Evolutionary conservation across 306 rosid genomes (phyloP).

Genomic region (Quercus agrifolia): DNA sequence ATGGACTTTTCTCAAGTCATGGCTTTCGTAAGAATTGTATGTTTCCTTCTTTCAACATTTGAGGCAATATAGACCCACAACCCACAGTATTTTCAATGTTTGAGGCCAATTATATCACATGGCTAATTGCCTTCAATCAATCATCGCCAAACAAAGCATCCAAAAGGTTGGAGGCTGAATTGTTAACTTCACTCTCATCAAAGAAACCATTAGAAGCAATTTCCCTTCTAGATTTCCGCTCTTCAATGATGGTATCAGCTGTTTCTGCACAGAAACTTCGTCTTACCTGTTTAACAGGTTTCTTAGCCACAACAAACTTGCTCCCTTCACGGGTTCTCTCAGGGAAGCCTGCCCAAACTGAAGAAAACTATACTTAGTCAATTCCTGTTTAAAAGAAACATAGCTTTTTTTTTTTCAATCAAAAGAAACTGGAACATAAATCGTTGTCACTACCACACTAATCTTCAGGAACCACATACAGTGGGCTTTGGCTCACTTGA

Average conservation of each 20-base stretch:
- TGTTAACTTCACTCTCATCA: slow-evolving; percentile 48
- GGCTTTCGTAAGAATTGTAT: not conserved
- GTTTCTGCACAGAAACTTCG: slow-evolving; percentile 64
- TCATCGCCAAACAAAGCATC: slow-evolving; percentile 67
- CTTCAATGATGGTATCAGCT: slow-evolving; percentile 59
- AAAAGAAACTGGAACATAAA: not conserved
- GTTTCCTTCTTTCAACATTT: slow-evolving; percentile 6
- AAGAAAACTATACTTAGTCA: slow-evolving; percentile 10
- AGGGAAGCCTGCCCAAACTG: slow-evolving; percentile 96
- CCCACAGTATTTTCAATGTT: slow-evolving; percentile 9
- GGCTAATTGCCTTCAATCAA: slow-evolving; percentile 16
- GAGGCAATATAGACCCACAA: slow-evolving; percentile 17
- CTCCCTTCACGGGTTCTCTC: slow-evolving; percentile 91
- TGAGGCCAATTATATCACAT: slow-evolving; percentile 12
- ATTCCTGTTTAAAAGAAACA: not conserved
- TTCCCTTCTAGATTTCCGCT: slow-evolving; percentile 71
- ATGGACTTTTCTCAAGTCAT: not conserved
- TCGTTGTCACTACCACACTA: not conserved
- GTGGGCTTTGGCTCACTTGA: not conserved
- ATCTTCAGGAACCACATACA: not conserved
- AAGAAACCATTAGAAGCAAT: slow-evolving; percentile 69
- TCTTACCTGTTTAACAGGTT: slow-evolving; percentile 58
- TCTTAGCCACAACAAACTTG: slow-evolving; percentile 84
- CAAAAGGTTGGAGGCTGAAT: slow-evolving; percentile 75
- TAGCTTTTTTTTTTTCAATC: not conserved